These are phyloP conservation scores for Remersonia thermophila DNA, from an alignment of 2,329 filamentous ascomycete species.

Conservation along the genomic window DNA sequence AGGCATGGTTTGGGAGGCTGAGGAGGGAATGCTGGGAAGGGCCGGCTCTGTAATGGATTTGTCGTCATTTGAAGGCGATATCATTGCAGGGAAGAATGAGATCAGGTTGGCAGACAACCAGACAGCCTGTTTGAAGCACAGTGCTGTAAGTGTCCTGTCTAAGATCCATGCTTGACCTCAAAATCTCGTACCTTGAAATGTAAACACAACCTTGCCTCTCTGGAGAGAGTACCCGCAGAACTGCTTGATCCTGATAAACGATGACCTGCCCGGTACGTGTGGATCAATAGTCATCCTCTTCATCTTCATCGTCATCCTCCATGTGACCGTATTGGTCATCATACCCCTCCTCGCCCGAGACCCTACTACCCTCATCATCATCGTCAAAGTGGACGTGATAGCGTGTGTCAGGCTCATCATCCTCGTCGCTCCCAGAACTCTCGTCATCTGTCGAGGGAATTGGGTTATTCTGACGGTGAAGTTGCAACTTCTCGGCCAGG, in stretches of 20 bases:
- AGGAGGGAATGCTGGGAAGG: conserved; percentile 69
- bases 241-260: too few species aligned
- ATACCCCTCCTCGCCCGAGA: conserved; percentile 8
- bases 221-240: too few species aligned
- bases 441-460: conserved; percentile 5
- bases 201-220: too few species aligned
- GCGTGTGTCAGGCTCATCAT: background rate
- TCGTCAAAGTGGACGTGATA: background rate
- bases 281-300: background rate
- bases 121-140: too few species aligned
- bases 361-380: background rate
- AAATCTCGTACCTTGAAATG: too few species aligned
- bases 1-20: conserved; percentile 73
- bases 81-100: too few species aligned
- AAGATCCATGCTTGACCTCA: too few species aligned
- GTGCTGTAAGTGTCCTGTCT: too few species aligned
- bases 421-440: conserved; percentile 1
- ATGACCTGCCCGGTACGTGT: too few species aligned
- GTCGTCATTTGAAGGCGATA: too few species aligned
- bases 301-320: conserved; percentile 6
- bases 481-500: conserved; percentile 8
- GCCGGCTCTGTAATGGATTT: conserved; percentile 38
- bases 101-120: too few species aligned
- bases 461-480: conserved; percentile 5
- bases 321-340: conserved; percentile 12